A percentile compares a stretch with the other conserved stretches of the same genome.
Evolutionary conservation across 441 rosid species (phyloP).

Genomic region (Breynia disticha): DNA sequence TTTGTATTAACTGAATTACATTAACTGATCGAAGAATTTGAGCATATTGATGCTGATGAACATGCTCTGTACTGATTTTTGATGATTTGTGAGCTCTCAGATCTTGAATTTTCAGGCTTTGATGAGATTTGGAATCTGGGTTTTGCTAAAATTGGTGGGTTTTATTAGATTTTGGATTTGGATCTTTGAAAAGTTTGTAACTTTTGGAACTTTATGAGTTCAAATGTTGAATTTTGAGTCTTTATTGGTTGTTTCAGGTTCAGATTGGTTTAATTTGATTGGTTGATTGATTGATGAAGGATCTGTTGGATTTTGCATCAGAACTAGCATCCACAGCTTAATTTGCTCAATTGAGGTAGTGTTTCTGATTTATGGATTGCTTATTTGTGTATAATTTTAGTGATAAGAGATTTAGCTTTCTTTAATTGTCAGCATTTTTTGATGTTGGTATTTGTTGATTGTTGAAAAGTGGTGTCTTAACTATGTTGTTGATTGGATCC

Average conservation of each 20-base stretch:
- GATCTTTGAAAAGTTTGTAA: constrained; percentile 14
- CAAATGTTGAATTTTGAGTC: constrained; percentile 12
- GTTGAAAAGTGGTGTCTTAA: neutral
- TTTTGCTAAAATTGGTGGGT: constrained; percentile 31
- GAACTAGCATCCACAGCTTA: neutral
- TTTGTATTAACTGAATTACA: too few relatives aligned
- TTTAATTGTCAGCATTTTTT: constrained; percentile 3
- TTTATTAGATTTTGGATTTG: constrained; percentile 23
- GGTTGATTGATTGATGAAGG: constrained; percentile 27
- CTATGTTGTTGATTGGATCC: constrained; percentile 19
- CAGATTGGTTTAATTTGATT: constrained; percentile 14
- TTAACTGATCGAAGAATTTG: too few relatives aligned
- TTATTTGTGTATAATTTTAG: constrained; percentile 10
- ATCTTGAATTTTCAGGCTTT: constrained; percentile 32
- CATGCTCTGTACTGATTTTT: constrained; percentile 28
- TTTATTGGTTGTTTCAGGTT: constrained; percentile 20
- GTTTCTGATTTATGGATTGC: constrained; percentile 15
- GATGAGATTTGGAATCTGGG: constrained; percentile 33
- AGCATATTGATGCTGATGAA: constrained; percentile 10
- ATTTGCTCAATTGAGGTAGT: constrained; percentile 26
- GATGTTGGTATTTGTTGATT: constrained; percentile 3
- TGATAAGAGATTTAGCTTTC: constrained; percentile 1
- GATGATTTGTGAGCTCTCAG: constrained; percentile 27
- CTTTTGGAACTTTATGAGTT: constrained; percentile 15
- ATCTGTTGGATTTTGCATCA: constrained; percentile 17